Base-by-base conservation (phyloP, 1,139 yeast genomes). In the Geotrichum citri-aurantii region DNA sequence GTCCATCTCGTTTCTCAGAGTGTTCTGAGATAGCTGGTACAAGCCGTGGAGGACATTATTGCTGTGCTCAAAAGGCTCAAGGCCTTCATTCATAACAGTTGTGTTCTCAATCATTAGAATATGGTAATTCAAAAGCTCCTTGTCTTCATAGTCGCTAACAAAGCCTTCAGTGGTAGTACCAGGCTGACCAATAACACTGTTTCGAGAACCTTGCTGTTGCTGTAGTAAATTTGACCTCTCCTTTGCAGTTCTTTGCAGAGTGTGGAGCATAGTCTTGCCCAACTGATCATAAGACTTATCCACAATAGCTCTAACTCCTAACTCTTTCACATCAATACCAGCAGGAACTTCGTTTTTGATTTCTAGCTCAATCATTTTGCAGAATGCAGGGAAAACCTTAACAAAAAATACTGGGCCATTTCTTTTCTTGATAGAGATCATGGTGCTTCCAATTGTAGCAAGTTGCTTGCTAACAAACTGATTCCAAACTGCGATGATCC, bases 91-190 rank as follows among this genome's bases (percentile, higher is more conserved):
- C 44, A 86, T 71, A 70, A 81, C 81, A 66, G 81, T 80, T 65
- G 84, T 77, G 67, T 88, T 88, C 64, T 85, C 85, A 53, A 87
- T 74, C 65, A 86, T 77, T 58, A 84, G 79, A 29, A 86, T 79
- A 65, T 83, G 82, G 61, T 84, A 77, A 66, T 82, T 78, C 42
- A 81, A 79, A 62, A 79, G 74, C 63, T 83, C 87, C 68, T 82
- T 82, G 50, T 74, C 75, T 61, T 84, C 88, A 62, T 79, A 81
- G 59, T 79, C 79, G 14, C 52, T 58, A 12, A 57, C 59, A 37
- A 8, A 17, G 14, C 44, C 44, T 4, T 23, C 42, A 44, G 44
- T 24, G 17, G 54, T 47, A 31, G 48, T 57, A 12, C 59, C 21
- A 40, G 54, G 42, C 4, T 55, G 49, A 12, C 50, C 57, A 46